Conservation (phyloP, 2,329 filamentous ascomycete genomes). For the Neopestalotiopsis clavispora region DNA sequence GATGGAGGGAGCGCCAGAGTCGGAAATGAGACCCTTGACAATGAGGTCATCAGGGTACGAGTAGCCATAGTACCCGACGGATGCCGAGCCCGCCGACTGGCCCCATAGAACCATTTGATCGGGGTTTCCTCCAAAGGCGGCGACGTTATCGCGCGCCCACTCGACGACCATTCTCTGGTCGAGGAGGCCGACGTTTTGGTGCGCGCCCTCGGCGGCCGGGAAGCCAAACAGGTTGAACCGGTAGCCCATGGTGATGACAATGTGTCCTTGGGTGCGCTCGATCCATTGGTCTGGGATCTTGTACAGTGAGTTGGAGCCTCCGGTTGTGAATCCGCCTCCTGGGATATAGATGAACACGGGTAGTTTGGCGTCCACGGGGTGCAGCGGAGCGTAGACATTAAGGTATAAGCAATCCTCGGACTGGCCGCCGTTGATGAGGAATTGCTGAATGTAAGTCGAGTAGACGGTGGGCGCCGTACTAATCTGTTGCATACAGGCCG, state of each 20-base stretch:
- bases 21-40: conserved; percentile 40
- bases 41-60: conserved; percentile 31
- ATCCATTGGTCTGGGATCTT: conserved; percentile 21
- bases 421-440: conserved; percentile 12
- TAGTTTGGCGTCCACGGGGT: background rate
- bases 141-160: conserved; percentile 19
- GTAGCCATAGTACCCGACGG: conserved; percentile 16
- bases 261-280: conserved; percentile 17
- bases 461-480: conserved; percentile 12
- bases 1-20: conserved; percentile 40
- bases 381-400: conserved; percentile 15
- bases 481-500: conserved; percentile 14
- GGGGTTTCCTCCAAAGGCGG: conserved; percentile 17
- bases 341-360: conserved; percentile 19
- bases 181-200: conserved; percentile 17
- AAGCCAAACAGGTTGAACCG: conserved; percentile 19
- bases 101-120: conserved; percentile 20
- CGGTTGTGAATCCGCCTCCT: conserved; percentile 9
- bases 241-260: conserved; percentile 19
- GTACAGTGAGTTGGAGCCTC: conserved; percentile 16
- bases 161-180: conserved; percentile 17
- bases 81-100: conserved; percentile 19
- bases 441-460: conserved; percentile 3
- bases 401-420: conserved; percentile 19
- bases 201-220: conserved; percentile 14